Conservation (phyloP, 768 basidiomycete species). For the Rhizopogon rudus region DNA sequence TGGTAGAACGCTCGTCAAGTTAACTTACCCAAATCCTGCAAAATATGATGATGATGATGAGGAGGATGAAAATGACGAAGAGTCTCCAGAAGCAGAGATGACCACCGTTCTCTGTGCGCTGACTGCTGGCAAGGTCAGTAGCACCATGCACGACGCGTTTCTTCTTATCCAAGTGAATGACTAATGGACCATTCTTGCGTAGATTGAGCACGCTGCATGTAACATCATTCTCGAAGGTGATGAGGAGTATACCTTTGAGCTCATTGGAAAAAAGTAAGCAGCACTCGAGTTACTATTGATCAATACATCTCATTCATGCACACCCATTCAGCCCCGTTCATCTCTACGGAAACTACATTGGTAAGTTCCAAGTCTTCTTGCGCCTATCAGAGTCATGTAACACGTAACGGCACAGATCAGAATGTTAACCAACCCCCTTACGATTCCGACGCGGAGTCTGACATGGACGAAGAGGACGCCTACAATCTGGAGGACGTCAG, state of each 20-base stretch:
- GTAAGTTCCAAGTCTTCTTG: constrained; percentile 31
- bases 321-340: constrained; percentile 52
- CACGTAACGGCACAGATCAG: constrained; percentile 42
- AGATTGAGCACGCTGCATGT: constrained; percentile 76
- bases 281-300: not conserved
- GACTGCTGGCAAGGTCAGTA: constrained; percentile 71
- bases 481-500: constrained; percentile 72
- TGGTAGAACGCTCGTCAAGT: constrained; percentile 63
- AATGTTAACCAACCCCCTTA: constrained; percentile 43
- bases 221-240: constrained; percentile 69
- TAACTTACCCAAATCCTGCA: constrained; percentile 44
- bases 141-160: not conserved
- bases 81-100: constrained; percentile 32
- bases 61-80: constrained; percentile 35
- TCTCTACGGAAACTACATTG: constrained; percentile 82
- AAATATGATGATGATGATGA: constrained; percentile 37
- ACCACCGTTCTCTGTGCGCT: constrained; percentile 72
- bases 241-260: constrained; percentile 61
- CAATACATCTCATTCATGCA: not conserved
- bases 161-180: not conserved
- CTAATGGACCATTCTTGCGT: constrained; percentile 2
- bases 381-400: not conserved
- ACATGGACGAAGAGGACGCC: constrained; percentile 40
- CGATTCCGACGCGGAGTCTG: constrained; percentile 40
- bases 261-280: constrained; percentile 77